Conservation (phyloP, 1,284 basidiomycete species). For the Sphaerobolus stellatus region DNA sequence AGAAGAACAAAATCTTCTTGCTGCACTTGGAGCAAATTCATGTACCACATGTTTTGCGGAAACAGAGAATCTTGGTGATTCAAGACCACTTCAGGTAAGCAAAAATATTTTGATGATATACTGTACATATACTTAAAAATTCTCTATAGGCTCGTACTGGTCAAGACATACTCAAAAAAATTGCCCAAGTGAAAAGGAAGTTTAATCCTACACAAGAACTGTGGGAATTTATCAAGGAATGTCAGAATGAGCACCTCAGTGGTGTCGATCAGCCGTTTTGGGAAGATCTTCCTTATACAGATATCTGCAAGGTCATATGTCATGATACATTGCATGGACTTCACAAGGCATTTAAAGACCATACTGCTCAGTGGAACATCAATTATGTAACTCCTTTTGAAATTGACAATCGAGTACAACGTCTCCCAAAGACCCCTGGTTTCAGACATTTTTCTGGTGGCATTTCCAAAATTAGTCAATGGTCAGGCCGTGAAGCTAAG, state of each 20-base stretch:
- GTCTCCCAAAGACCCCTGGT: background rate
- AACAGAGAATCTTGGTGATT: constrained; percentile 9
- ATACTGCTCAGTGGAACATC: constrained; percentile 13
- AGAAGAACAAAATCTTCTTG: constrained; percentile 11
- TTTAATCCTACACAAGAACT: too few species aligned
- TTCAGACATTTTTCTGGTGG: constrained; percentile 7
- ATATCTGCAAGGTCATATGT: constrained; percentile 8
- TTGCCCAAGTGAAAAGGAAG: background rate
- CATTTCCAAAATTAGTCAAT: constrained; percentile 9
- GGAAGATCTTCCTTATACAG: constrained; percentile 7
- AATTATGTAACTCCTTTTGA: constrained; percentile 12
- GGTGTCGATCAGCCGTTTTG: constrained; percentile 17
- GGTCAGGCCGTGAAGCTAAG: constrained; percentile 15
- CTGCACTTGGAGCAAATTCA: constrained; percentile 3
- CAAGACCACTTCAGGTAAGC: too few species aligned
- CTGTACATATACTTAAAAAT: too few species aligned
- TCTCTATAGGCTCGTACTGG: background rate
- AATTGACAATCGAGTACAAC: constrained; percentile 7
- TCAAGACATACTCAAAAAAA: constrained; percentile 1
- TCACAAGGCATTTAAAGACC: too few species aligned
- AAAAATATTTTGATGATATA: too few species aligned
- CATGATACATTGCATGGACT: constrained; percentile 15
- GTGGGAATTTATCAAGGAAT: constrained; percentile 9
- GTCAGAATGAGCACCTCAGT: constrained; percentile 4
- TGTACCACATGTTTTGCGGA: constrained; percentile 9